Evolutionary conservation across 2,329 filamentous ascomycete species (phyloP).

Genomic region (Sclerotinia borealis): DNA sequence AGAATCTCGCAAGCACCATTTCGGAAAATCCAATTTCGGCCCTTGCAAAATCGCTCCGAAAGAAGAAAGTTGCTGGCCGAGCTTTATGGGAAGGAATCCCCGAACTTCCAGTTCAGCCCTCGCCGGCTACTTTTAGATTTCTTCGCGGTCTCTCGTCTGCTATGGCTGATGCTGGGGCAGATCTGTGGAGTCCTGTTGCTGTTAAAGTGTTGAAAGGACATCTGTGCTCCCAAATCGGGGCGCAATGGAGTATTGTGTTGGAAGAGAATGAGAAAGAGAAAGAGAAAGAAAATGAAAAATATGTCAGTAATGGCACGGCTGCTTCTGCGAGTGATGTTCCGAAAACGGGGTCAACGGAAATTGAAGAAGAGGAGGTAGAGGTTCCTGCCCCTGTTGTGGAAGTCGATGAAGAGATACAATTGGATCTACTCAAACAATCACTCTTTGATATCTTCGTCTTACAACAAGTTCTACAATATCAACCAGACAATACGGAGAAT

Average conservation of each 20-base stretch:
- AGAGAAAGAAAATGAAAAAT: too few relatives aligned
- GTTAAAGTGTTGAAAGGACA: conserved; percentile 56
- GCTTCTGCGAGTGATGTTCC: neutral
- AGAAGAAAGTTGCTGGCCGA: conserved; percentile 51
- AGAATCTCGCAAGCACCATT: conserved; percentile 50
- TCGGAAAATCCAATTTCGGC: conserved; percentile 44
- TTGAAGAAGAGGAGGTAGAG: neutral
- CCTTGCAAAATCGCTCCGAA: conserved; percentile 39
- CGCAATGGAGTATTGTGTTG: conserved; percentile 33
- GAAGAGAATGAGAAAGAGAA: conserved; percentile 17
- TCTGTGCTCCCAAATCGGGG: conserved; percentile 45
- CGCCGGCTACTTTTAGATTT: conserved; percentile 66
- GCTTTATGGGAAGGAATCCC: conserved; percentile 77
- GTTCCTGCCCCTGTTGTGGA: neutral
- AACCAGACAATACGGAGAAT: conserved; percentile 34
- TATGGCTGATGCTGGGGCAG: conserved; percentile 67
- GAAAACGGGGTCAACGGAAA: neutral
- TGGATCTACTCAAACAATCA: conserved; percentile 52
- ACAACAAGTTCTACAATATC: conserved; percentile 40
- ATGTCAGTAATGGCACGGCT: conserved; percentile 17
- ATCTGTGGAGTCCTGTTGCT: conserved; percentile 73
- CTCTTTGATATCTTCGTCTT: conserved; percentile 54
- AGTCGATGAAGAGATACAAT: conserved; percentile 13
- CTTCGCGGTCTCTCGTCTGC: conserved; percentile 56
- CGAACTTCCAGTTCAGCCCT: conserved; percentile 70